Evolutionary conservation across 2,329 filamentous ascomycete genomes (phyloP).

Genomic region (Cyphellophora attinorum): DNA sequence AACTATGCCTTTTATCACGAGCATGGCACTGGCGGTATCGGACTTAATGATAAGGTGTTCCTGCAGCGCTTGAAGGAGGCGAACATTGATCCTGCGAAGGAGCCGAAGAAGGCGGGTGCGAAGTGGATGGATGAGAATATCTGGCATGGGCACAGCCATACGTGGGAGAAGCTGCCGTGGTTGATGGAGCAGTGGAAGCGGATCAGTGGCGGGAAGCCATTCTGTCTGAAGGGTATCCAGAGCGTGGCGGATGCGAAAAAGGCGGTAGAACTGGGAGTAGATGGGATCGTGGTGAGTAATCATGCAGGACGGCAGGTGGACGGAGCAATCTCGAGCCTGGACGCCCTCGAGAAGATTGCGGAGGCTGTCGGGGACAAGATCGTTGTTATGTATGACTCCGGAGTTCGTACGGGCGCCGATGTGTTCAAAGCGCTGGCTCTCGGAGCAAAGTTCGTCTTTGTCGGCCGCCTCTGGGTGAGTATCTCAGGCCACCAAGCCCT

Average conservation of each 20-base stretch:
- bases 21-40: constrained; percentile 48
- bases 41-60: constrained; percentile 51
- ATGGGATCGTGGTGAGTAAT: constrained; percentile 62
- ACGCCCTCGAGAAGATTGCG: constrained; percentile 51
- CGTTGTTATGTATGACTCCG: constrained; percentile 53
- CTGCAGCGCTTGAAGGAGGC: constrained; percentile 40
- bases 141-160: constrained; percentile 54
- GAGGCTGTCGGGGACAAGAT: constrained; percentile 40
- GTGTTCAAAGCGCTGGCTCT: constrained; percentile 53
- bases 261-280: constrained; percentile 50
- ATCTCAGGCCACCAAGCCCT: too few species aligned
- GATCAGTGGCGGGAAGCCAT: constrained; percentile 47
- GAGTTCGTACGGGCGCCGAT: constrained; percentile 47
- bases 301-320: constrained; percentile 61
- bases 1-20: constrained; percentile 58
- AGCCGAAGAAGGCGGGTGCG: constrained; percentile 45
- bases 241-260: constrained; percentile 52
- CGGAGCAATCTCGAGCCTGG: constrained; percentile 49
- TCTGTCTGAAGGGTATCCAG: constrained; percentile 62
- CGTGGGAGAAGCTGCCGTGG: constrained; percentile 61
- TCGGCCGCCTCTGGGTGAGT: constrained; percentile 55
- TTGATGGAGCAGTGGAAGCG: constrained; percentile 48
- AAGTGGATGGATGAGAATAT: constrained; percentile 58
- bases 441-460: constrained; percentile 53
- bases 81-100: constrained; percentile 43